Percentiles rank a stretch among this genome's conserved stretches.
phyloP scores from a whole-genome alignment of 2,329 filamentous ascomycete species.

The Chrysoporthe austroafricana region DNA sequence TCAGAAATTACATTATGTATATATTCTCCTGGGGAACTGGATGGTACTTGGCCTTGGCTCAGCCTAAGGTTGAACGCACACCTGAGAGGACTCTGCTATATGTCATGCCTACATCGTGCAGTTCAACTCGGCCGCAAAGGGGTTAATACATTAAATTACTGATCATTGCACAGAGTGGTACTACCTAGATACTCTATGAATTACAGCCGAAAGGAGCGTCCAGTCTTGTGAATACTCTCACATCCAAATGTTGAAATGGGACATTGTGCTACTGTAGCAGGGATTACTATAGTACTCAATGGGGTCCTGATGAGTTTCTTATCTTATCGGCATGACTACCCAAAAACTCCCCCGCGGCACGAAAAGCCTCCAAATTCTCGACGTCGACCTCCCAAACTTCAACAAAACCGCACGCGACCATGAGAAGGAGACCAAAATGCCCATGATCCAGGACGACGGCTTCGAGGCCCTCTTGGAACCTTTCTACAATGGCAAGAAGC shows the following conservation, averaged over 20 bases:
- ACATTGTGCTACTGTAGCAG: not conserved
- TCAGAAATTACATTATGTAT: not conserved
- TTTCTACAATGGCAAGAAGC: conserved; percentile 70
- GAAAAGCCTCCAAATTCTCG: conserved; percentile 19
- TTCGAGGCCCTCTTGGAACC: conserved; percentile 70
- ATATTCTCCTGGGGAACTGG: not conserved
- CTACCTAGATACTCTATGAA: not conserved
- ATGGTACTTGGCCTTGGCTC: not conserved
- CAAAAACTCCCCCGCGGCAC: conserved; percentile 17
- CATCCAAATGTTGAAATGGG: not conserved
- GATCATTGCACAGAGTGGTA: not conserved
- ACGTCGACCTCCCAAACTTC: not conserved
- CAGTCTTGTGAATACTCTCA: not conserved
- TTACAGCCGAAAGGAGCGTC: not conserved
- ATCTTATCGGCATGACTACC: conserved; percentile 26
- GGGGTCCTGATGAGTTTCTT: not conserved
- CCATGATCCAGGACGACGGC: conserved; percentile 57
- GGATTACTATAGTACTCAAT: not conserved
- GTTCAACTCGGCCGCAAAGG: no score
- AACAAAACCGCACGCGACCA: not conserved
- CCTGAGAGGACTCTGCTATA: not conserved
- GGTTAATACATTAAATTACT: no score
- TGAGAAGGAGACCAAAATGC: conserved; percentile 46
- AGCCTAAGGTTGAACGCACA: not conserved
- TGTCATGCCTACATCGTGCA: not conserved